A percentile compares a stretch with the other conserved stretches of the same genome.
phyloP scores from a whole-genome alignment of 2,329 filamentous ascomycete species.

The Dothideomycetidae sp. region DNA sequence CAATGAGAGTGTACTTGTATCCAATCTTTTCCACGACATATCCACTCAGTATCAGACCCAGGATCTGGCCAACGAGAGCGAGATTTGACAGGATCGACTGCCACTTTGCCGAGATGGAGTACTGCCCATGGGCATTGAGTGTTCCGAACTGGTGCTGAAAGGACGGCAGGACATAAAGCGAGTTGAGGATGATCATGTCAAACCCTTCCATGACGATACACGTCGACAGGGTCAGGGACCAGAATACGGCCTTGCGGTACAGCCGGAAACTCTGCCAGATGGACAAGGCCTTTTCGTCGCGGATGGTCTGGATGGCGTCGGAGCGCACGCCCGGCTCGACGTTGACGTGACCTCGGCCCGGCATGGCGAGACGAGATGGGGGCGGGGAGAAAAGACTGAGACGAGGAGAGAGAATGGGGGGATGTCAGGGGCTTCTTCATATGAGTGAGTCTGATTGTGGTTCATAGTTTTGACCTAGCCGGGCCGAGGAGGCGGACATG shows the following conservation, averaged over 20 bases:
- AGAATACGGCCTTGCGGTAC: conserved; percentile 35
- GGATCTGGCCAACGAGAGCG: conserved; percentile 32
- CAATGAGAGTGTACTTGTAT: conserved; percentile 32
- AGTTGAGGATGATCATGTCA: conserved; percentile 48
- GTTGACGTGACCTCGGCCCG: neutral
- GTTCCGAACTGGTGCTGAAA: conserved; percentile 3
- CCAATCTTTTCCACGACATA: conserved; percentile 31
- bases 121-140: neutral
- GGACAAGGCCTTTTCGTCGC: neutral
- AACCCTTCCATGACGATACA: conserved; percentile 49
- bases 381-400: too few relatives aligned
- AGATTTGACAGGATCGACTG: conserved; percentile 34
- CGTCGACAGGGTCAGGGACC: conserved; percentile 46
- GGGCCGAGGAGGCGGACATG: too few relatives aligned
- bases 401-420: too few relatives aligned
- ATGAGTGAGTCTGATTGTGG: too few relatives aligned
- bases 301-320: neutral
- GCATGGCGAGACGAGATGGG: neutral
- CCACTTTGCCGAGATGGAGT: conserved; percentile 18
- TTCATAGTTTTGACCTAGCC: too few relatives aligned
- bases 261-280: conserved; percentile 23
- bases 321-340: neutral
- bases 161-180: neutral
- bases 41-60: conserved; percentile 29
- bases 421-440: too few relatives aligned